Evolutionary conservation across 2,329 filamentous ascomycete genomes (phyloP).

Genomic region (Drechslerella dactyloides): DNA sequence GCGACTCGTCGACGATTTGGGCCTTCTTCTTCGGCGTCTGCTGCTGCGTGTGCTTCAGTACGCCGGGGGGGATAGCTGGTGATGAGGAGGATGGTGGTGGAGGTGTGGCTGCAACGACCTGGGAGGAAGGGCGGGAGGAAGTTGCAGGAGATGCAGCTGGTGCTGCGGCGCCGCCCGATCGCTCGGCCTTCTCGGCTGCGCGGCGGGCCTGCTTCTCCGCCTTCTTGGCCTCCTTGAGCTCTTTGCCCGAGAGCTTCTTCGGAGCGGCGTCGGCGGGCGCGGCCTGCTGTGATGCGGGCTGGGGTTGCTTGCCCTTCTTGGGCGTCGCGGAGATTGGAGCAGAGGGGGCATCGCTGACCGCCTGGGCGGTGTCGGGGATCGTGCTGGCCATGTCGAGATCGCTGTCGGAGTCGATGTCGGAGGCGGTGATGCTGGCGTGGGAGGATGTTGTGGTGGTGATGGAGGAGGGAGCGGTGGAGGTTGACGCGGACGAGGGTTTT

Average conservation of each 20-base stretch:
- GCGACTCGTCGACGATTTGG: slow-evolving; percentile 60
- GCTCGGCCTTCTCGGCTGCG: slow-evolving; percentile 71
- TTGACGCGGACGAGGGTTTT: not conserved
- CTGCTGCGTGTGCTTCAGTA: slow-evolving; percentile 24
- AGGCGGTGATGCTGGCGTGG: not conserved
- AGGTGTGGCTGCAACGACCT: not conserved
- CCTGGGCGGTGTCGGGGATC: slow-evolving; percentile 9
- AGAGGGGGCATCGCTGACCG: slow-evolving; percentile 1
- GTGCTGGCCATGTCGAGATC: slow-evolving; percentile 21
- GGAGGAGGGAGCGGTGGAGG: not conserved
- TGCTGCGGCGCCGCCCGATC: slow-evolving; percentile 60
- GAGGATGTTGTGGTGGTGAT: not conserved
- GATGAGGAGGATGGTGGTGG: too few species aligned
- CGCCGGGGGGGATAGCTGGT: slow-evolving; percentile 51
- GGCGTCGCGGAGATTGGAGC: slow-evolving; percentile 15
- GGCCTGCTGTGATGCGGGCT: slow-evolving; percentile 13
- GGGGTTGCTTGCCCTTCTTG: slow-evolving; percentile 49
- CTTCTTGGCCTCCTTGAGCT: slow-evolving; percentile 86
- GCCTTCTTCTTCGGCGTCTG: slow-evolving; percentile 58
- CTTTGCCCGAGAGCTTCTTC: slow-evolving; percentile 72
- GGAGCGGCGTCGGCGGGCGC: slow-evolving; percentile 53
- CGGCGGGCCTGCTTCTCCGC: slow-evolving; percentile 88
- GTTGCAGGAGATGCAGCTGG: slow-evolving; percentile 52
- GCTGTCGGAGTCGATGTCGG: slow-evolving; percentile 5
- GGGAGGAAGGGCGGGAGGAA: slow-evolving; percentile 55